Percentiles rank a stretch among this genome's conserved stretches.
phyloP scores from a whole-genome alignment of 2,329 filamentous ascomycete genomes.

The Exserohilum rostratum region DNA sequence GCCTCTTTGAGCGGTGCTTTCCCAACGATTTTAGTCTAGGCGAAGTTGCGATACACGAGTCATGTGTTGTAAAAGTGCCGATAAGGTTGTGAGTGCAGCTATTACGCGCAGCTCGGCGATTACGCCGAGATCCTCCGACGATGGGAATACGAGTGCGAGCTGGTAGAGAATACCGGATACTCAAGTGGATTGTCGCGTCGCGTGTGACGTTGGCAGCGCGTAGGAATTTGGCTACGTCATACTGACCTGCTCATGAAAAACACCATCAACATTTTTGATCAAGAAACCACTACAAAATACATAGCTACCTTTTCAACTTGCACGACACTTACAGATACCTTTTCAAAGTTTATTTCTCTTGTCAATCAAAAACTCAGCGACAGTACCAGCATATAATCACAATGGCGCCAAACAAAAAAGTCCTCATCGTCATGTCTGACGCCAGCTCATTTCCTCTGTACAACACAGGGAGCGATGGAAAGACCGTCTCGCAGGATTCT shows the following conservation, averaged over 20 bases:
- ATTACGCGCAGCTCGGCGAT: neutral
- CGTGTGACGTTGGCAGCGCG: conserved; percentile 8
- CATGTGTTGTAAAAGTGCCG: neutral
- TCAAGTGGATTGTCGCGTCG: neutral
- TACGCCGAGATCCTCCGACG: neutral
- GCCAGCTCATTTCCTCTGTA: conserved; percentile 45
- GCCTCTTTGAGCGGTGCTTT: neutral
- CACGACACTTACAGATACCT: neutral
- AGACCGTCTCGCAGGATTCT: conserved; percentile 34
- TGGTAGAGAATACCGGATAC: neutral
- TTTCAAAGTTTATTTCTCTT: neutral
- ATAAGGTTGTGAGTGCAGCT: neutral
- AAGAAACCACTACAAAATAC: neutral
- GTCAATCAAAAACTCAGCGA: neutral
- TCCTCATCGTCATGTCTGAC: conserved; percentile 55
- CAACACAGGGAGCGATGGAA: conserved; percentile 32
- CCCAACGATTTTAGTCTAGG: neutral
- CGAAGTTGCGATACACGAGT: neutral
- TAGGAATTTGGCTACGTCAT: conserved; percentile 15
- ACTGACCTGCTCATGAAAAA: conserved; percentile 10
- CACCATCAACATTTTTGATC: neutral
- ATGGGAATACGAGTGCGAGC: too few species aligned
- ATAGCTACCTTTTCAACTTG: neutral
- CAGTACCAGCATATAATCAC: neutral
- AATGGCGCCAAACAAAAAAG: conserved; percentile 48